Percentiles rank a stretch among this genome's conserved stretches.
These are phyloP conservation scores for Paspalum vaginatum DNA, from an alignment of 176 grass and related monocot species.

Conservation along the genomic window DNA sequence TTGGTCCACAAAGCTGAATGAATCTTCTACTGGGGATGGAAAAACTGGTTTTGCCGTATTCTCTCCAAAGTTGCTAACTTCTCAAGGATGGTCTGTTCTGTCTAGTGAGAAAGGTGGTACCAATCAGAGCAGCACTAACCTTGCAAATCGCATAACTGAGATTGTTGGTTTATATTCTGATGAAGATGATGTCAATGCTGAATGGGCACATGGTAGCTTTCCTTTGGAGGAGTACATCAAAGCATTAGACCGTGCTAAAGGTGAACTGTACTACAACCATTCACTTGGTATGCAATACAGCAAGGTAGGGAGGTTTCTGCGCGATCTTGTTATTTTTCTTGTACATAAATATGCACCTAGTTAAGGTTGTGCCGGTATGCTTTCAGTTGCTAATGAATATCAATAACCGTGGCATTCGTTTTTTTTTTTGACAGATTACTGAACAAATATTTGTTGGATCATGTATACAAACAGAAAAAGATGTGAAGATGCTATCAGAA, in stretches of 20 bases:
- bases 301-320: conserved; percentile 55
- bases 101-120: conserved; percentile 53
- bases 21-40: conserved; percentile 40
- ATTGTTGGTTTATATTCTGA: conserved; percentile 75
- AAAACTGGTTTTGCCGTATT: conserved; percentile 83
- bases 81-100: conserved; percentile 66
- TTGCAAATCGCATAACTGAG: conserved; percentile 56
- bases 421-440: conserved; percentile 64
- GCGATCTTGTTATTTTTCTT: not conserved
- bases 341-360: not conserved
- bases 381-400: conserved; percentile 28
- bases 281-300: conserved; percentile 94
- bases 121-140: conserved; percentile 40
- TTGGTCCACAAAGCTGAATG: conserved; percentile 44
- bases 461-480: conserved; percentile 92
- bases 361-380: not conserved
- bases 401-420: not conserved
- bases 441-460: conserved; percentile 98
- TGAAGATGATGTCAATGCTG: conserved; percentile 58
- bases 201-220: conserved; percentile 94
- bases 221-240: conserved; percentile 97
- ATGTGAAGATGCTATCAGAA: conserved; percentile 86
- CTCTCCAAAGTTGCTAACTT: conserved; percentile 70
- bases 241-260: conserved; percentile 91
- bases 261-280: conserved; percentile 97